Evolutionary conservation across 169 alveolate species (phyloP).

Genomic region (Blepharisma undulans): DNA sequence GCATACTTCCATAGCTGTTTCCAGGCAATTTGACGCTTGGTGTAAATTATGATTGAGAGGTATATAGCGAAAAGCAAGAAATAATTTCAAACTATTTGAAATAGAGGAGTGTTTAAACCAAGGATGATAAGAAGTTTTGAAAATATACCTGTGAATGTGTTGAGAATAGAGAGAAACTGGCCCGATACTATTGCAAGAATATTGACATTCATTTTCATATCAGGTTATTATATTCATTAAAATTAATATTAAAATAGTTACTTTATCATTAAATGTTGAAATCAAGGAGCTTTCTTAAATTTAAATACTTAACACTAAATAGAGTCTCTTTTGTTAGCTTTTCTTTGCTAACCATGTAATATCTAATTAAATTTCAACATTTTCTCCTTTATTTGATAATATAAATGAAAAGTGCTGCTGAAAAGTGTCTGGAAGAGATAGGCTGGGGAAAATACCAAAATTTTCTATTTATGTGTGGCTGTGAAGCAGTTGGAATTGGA

Average conservation of each 20-base stretch:
- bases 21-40: neutral
- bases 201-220: neutral
- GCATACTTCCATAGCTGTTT: conserved; percentile 1
- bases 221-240: neutral
- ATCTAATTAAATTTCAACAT: neutral
- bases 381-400: neutral
- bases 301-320: too few relatives aligned
- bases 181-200: neutral
- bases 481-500: conserved; percentile 13
- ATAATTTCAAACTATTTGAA: neutral
- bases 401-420: neutral
- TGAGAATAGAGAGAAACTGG: conserved; percentile 7
- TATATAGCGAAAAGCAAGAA: neutral
- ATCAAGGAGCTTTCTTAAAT: neutral
- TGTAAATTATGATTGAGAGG: neutral
- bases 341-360: neutral
- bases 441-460: neutral
- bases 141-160: conserved; percentile 6
- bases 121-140: neutral
- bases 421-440: neutral
- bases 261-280: neutral
- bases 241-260: too few relatives aligned
- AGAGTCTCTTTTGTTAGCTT: too few relatives aligned
- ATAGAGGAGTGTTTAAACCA: conserved; percentile 12
- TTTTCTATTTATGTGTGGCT: neutral